Conservation (phyloP, 108 stramenopile species). For the Nannochloropsis granulata region DNA sequence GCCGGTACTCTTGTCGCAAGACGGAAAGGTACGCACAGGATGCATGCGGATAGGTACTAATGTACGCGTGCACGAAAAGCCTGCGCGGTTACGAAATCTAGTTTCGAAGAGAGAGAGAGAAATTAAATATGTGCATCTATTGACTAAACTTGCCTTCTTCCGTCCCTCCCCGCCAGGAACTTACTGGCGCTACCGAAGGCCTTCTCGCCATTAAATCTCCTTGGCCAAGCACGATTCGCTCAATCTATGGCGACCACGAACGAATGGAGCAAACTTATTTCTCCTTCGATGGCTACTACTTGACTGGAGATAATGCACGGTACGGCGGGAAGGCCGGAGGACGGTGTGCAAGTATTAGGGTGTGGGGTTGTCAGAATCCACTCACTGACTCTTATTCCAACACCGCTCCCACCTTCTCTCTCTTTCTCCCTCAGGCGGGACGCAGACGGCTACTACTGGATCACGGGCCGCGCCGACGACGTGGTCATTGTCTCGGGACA, state of each 20-base stretch:
- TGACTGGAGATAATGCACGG: slow-evolving; percentile 22
- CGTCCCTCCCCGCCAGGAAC: neutral
- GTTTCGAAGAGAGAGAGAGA: slow-evolving; percentile 16
- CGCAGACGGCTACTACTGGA: slow-evolving; percentile 24
- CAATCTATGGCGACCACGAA: slow-evolving; percentile 23
- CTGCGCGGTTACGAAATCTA: neutral
- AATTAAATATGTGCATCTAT: neutral
- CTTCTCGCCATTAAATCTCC: slow-evolving; percentile 8
- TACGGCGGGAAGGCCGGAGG: neutral
- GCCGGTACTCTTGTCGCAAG: slow-evolving; percentile 1
- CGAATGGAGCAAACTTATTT: slow-evolving; percentile 26
- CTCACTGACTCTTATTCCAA: neutral
- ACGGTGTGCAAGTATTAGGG: neutral
- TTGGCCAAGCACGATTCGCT: slow-evolving; percentile 8
- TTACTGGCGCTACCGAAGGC: slow-evolving; percentile 4
- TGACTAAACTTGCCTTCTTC: neutral
- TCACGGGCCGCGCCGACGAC: slow-evolving; percentile 37
- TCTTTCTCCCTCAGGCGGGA: slow-evolving; percentile 2
- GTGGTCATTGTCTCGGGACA: slow-evolving; percentile 30
- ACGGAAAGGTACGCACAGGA: neutral
- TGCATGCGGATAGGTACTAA: no score
- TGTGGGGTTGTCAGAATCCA: neutral
- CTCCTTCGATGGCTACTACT: slow-evolving; percentile 27
- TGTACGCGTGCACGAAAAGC: no score
- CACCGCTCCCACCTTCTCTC: neutral